These are phyloP conservation scores for Phytomonas francai DNA, from an alignment of 208 protist species.

Conservation along the genomic window DNA sequence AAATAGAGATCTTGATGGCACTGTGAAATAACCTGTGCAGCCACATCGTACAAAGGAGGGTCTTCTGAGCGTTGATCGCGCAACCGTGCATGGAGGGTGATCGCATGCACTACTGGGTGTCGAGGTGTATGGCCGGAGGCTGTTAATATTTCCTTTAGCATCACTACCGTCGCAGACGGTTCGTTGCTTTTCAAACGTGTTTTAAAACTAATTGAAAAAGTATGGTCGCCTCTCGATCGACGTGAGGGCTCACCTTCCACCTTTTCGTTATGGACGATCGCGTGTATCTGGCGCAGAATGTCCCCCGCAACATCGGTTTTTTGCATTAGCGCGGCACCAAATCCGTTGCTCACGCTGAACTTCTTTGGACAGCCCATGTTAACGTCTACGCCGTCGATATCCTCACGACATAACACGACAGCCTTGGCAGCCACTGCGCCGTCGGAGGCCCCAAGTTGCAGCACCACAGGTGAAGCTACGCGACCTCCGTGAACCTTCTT, in stretches of 20 bases:
- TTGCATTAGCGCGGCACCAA: constrained; percentile 94
- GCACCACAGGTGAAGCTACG: constrained; percentile 47
- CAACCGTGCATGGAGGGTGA: constrained; percentile 82
- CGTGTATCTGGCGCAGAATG: constrained; percentile 60
- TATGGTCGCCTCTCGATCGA: neutral
- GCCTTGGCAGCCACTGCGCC: constrained; percentile 66
- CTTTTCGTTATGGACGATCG: constrained; percentile 12
- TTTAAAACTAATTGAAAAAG: constrained; percentile 71
- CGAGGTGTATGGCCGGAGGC: constrained; percentile 29
- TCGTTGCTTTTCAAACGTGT: constrained; percentile 42
- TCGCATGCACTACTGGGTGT: constrained; percentile 47
- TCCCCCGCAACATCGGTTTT: constrained; percentile 37
- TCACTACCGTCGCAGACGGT: constrained; percentile 43
- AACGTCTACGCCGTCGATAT: constrained; percentile 95
- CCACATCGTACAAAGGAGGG: constrained; percentile 48
- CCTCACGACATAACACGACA: constrained; percentile 72
- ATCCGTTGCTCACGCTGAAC: constrained; percentile 94
- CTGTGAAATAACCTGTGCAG: constrained; percentile 31
- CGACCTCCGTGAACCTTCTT: neutral
- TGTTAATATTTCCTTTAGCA: constrained; percentile 53
- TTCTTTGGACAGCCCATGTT: constrained; percentile 99
- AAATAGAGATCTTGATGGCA: constrained; percentile 25
- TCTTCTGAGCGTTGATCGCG: constrained; percentile 45
- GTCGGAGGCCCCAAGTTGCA: constrained; percentile 91
- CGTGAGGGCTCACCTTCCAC: constrained; percentile 7